Base-by-base conservation (phyloP, 2,329 filamentous ascomycete genomes). In the Fusarium xylarioides region DNA sequence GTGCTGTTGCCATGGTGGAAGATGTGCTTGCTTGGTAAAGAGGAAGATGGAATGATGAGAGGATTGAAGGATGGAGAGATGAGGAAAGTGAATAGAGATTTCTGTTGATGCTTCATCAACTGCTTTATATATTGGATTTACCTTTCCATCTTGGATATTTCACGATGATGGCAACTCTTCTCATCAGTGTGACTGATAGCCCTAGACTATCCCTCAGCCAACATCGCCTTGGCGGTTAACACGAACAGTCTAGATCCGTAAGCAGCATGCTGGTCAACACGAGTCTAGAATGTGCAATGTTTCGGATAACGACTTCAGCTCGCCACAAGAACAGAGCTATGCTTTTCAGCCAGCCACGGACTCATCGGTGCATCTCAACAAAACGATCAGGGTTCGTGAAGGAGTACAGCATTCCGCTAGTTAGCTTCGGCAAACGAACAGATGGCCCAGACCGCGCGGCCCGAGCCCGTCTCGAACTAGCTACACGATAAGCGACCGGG, bases 281-380 rank as follows among this genome's bases (percentile, higher is more conserved):
- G 5, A 18, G 38, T 44, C 28, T 15, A 35, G 38, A 56, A 21
- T 6, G 2, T 5, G 4, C 15, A 2, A 56, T 46, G 18, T 26
- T 56, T 56, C 18, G 8, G 28, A 34, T 4, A 0, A 11, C 2
- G n/a, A 21, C n/a, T 4, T 35, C 53, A 56, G 38, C 38, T 46
- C 38, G n/a, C 38, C 53, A 34, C 53, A n/a, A 34, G 16, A 16
- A 16, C 4, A n/a, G 7, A 18, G 3, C 5, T 5, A 34, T 10
- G 6, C 12, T 11, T 46, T 10, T 46, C 53, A 56, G 38, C 53
- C n/a, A 34, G 38, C 38, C 53, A 44, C n/a, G 6, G 18, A 4
- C 10, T 4, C 3, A n/a, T n/a, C 1, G 4, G 1, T 30, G 4
- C 23, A 11, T 16, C 7, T 19, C 26, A 18, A 23, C 3, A 21